A percentile compares a stretch with the other conserved stretches of the same genome.
These are phyloP conservation scores for Pseudocercospora fuligena DNA, from an alignment of 2,329 filamentous ascomycete genomes.

Conservation along the genomic window DNA sequence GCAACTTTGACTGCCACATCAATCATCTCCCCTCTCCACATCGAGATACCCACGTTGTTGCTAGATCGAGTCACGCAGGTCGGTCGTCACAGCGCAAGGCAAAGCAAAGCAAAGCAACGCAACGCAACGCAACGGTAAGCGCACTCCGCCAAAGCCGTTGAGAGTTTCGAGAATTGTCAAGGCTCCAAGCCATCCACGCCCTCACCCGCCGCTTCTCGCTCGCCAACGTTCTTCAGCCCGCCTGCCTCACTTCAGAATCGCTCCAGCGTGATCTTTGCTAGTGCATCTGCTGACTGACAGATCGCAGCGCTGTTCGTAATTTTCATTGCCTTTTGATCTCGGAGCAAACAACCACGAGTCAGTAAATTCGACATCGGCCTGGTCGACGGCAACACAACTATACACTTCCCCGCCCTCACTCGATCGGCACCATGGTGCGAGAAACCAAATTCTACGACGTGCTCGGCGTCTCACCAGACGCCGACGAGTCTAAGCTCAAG, in stretches of 20 bases:
- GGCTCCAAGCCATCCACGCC: neutral
- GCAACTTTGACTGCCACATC: too few species aligned
- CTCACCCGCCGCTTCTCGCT: conserved; percentile 4
- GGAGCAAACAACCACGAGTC: conserved; percentile 2
- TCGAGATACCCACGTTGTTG: neutral
- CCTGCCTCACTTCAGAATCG: conserved; percentile 7
- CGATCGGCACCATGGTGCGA: conserved; percentile 68
- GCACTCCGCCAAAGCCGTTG: conserved; percentile 4
- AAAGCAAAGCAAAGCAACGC: neutral
- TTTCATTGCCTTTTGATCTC: neutral
- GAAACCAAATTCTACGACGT: conserved; percentile 80
- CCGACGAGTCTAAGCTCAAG: conserved; percentile 85
- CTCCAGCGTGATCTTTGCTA: neutral
- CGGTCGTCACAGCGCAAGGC: conserved; percentile 3
- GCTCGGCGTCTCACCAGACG: conserved; percentile 77
- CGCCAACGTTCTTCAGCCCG: neutral
- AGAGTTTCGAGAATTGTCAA: conserved; percentile 5
- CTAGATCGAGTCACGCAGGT: neutral
- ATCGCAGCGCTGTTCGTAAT: neutral
- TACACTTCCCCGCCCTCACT: conserved; percentile 7
- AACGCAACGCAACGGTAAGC: neutral
- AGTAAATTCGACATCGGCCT: conserved; percentile 21
- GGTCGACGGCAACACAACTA: conserved; percentile 14
- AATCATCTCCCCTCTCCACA: neutral
- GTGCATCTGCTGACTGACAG: neutral